Evolutionary conservation across 192 early-diverging fungal species (phyloP).

Genomic region (Backusella australiensis): DNA sequence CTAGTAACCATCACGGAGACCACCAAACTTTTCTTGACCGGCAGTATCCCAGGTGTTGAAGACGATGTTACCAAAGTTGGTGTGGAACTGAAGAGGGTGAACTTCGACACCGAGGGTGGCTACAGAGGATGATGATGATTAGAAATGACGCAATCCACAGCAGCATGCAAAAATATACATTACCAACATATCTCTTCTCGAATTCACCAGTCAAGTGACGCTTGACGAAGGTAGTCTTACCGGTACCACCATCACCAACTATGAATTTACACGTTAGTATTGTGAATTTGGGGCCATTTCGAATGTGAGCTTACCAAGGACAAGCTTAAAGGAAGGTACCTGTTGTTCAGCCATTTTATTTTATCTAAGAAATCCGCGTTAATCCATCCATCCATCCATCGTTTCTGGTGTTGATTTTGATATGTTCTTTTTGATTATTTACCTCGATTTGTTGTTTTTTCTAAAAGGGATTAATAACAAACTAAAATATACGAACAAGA

Average conservation of each 20-base stretch:
- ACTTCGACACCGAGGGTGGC: constrained; percentile 99
- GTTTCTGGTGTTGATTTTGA: neutral
- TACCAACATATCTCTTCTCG: constrained; percentile 99
- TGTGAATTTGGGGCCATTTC: too few relatives aligned
- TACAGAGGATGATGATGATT: constrained; percentile 14
- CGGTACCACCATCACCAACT: constrained; percentile 98
- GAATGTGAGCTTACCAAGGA: constrained; percentile 64
- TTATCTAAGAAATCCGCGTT: neutral
- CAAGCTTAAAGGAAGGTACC: constrained; percentile 82
- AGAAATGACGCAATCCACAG: neutral
- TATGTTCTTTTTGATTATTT: neutral
- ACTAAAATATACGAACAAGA: neutral
- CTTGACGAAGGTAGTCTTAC: constrained; percentile 99
- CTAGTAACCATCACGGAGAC: constrained; percentile 99
- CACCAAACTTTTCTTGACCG: constrained; percentile 99
- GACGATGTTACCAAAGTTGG: constrained; percentile 93
- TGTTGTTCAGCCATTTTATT: constrained; percentile 33
- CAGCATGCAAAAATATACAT: constrained; percentile 1
- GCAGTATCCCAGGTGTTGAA: constrained; percentile 99
- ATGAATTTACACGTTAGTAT: neutral
- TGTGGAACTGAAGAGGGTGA: constrained; percentile 96
- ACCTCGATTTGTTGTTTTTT: neutral
- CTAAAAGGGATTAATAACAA: constrained; percentile 1
- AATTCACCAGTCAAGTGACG: constrained; percentile 99
- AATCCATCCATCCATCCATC: neutral